Percentiles rank a stretch among this genome's conserved stretches.
Evolutionary conservation across 139 green algal species (phyloP).

Genomic region (Picochlorum costavermella): DNA sequence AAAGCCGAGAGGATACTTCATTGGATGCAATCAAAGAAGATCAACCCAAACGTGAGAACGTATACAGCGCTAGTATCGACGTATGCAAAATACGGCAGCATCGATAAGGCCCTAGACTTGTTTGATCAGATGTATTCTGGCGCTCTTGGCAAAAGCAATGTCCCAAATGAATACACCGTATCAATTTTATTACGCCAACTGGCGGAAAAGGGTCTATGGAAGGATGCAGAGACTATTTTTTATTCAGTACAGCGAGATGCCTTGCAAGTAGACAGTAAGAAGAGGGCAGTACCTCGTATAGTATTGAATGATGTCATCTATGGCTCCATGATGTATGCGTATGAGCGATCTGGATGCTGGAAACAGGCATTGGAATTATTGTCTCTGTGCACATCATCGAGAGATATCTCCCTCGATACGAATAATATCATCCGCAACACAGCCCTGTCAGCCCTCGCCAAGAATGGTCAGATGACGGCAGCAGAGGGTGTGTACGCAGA

Average conservation of each 20-base stretch:
- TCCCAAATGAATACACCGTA: conserved; percentile 83
- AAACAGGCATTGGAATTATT: conserved; percentile 59
- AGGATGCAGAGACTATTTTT: conserved; percentile 73
- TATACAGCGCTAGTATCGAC: conserved; percentile 72
- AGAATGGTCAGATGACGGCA: conserved; percentile 46
- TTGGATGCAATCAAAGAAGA: conserved; percentile 43
- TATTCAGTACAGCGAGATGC: conserved; percentile 56
- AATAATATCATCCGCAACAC: conserved; percentile 77
- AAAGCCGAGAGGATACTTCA: conserved; percentile 46
- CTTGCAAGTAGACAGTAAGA: background rate
- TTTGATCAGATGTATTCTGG: conserved; percentile 51
- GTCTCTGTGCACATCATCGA: background rate
- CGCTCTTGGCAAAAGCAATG: conserved; percentile 38
- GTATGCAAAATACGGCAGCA: conserved; percentile 61
- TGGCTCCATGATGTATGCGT: conserved; percentile 73
- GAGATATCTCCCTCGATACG: too few species aligned
- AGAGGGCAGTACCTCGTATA: background rate
- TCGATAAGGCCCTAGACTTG: conserved; percentile 50
- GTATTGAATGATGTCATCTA: conserved; percentile 74
- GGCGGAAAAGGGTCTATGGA: conserved; percentile 68
- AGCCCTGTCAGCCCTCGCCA: conserved; percentile 68
- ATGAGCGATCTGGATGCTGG: conserved; percentile 61
- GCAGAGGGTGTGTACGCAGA: conserved; percentile 56
- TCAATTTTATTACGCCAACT: conserved; percentile 64
- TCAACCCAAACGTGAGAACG: conserved; percentile 73